Conservation (phyloP, 75 land plant genomes). For the Cunninghamia lanceolata region DNA sequence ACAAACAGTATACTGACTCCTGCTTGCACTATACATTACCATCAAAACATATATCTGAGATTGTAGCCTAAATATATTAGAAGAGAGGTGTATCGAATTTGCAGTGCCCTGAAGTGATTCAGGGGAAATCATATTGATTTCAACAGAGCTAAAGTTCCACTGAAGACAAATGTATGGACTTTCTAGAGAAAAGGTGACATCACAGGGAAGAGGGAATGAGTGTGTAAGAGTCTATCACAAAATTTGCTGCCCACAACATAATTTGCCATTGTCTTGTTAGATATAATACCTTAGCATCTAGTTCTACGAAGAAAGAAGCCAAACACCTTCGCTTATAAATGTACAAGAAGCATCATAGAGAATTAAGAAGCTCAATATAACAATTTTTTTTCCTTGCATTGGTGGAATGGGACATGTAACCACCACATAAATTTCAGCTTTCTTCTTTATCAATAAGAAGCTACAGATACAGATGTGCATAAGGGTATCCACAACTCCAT, state of each 20-base stretch:
- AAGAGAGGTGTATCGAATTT: background rate
- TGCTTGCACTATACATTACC: background rate
- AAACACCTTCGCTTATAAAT: background rate
- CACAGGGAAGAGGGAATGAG: background rate
- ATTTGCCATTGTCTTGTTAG: background rate
- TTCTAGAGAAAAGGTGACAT: background rate
- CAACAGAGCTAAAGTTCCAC: background rate
- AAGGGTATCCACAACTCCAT: background rate
- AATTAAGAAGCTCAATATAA: background rate
- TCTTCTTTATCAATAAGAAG: constrained; percentile 2
- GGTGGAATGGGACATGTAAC: background rate
- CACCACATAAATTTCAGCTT: background rate
- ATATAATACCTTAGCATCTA: background rate
- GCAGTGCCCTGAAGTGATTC: background rate
- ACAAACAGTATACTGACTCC: background rate
- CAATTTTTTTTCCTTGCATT: background rate
- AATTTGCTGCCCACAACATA: background rate
- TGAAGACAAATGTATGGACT: background rate
- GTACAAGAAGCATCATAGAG: background rate
- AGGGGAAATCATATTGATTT: background rate
- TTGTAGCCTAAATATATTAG: constrained; percentile 1
- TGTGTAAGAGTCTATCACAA: background rate
- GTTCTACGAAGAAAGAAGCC: background rate
- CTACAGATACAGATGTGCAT: background rate
- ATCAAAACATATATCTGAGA: background rate